Conservation (phyloP, 1,284 basidiomycete species). For the Tilletia setariae region DNA sequence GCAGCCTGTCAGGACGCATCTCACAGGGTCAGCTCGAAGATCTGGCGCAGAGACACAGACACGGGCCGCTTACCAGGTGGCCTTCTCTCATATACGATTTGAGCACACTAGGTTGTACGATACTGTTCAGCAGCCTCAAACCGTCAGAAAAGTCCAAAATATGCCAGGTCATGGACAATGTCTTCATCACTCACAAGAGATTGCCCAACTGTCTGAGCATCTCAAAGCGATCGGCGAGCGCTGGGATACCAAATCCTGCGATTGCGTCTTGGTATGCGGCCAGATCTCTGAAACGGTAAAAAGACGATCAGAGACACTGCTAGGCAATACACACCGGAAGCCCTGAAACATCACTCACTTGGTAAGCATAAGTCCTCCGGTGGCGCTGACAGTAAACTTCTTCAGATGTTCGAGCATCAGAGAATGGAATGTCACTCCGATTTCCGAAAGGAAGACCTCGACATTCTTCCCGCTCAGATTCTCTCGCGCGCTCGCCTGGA, state of each 20-base stretch:
- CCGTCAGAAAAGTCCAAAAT: no score
- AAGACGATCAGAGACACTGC: not conserved
- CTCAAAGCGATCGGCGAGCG: slow-evolving; percentile 90
- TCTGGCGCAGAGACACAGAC: not conserved
- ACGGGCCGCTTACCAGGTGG: slow-evolving; percentile 30
- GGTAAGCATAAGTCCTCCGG: slow-evolving; percentile 94
- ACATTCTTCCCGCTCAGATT: slow-evolving; percentile 67
- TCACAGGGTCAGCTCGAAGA: not conserved
- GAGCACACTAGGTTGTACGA: slow-evolving; percentile 50
- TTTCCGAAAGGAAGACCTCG: slow-evolving; percentile 85
- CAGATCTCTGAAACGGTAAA: slow-evolving; percentile 67
- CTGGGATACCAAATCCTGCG: slow-evolving; percentile 72
- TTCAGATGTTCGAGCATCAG: slow-evolving; percentile 89
- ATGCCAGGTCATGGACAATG: not conserved
- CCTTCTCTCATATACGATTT: slow-evolving; percentile 53
- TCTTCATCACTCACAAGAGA: slow-evolving; percentile 77
- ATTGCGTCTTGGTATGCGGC: slow-evolving; percentile 94
- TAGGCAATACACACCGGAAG: not conserved
- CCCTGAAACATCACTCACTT: slow-evolving; percentile 63
- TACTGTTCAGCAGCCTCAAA: slow-evolving; percentile 19
- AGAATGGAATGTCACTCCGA: slow-evolving; percentile 91
- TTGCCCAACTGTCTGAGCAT: slow-evolving; percentile 97
- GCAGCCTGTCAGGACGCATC: slow-evolving; percentile 66
- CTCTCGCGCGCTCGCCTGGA: slow-evolving; percentile 70
- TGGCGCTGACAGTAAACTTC: slow-evolving; percentile 93